These are phyloP conservation scores for Umbilicus rupestris DNA, from an alignment of 164 flowering plant genomes.

Conservation along the genomic window DNA sequence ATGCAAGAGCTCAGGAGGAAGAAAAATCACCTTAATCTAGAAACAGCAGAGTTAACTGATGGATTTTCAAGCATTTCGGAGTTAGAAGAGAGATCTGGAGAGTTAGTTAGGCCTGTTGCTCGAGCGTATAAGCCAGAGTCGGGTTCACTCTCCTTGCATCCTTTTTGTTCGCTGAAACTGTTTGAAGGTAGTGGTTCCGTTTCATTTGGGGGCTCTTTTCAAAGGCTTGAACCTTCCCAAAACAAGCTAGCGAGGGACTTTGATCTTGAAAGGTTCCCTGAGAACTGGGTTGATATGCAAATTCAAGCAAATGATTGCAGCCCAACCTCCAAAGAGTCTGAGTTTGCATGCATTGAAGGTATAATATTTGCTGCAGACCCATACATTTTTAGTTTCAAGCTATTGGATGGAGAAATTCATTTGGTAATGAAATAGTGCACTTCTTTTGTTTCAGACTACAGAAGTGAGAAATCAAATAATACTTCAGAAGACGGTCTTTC, in stretches of 20 bases:
- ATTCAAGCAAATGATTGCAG: background rate
- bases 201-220: background rate
- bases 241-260: background rate
- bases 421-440: background rate
- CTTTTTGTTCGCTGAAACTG: constrained; percentile 2
- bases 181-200: background rate
- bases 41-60: constrained; percentile 1
- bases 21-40: background rate
- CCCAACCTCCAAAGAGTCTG: background rate
- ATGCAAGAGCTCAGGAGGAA: background rate
- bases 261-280: background rate
- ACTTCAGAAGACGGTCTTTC: background rate
- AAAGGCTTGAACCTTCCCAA: background rate
- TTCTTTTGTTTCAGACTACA: background rate
- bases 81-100: background rate
- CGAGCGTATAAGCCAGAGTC: background rate
- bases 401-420: background rate
- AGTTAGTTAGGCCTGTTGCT: background rate
- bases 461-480: background rate
- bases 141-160: background rate
- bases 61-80: background rate
- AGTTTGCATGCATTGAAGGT: background rate
- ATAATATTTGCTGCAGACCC: background rate
- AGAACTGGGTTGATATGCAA: background rate
- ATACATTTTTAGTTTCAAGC: background rate